Evolutionary conservation across 345 rosid species (phyloP), one percentile per base, ranked within the genome.

Genomic region (Dipteronia dyeriana): DNA sequence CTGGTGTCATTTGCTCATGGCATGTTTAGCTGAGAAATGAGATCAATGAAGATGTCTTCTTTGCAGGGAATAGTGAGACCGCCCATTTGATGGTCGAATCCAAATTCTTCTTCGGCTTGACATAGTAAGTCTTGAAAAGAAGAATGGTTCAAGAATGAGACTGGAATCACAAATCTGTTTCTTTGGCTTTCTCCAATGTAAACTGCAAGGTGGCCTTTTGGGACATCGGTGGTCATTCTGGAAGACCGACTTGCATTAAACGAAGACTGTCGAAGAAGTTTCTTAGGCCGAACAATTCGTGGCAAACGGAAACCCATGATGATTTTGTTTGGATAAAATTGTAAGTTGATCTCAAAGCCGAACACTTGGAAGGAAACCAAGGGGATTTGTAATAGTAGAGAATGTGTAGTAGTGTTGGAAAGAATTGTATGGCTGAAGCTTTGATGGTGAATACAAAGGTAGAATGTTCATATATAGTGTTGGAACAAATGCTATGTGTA

Each of bases 151-250:
- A 86, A 66, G 75, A 63, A 79, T 11, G 84, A 76, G 7, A 81
- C 14, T 1, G 85, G 87, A n/a, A 87, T 73, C 26, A 76, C 78
- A 22, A 78, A 87, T 81, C 86, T 76, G 79, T 79, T 83, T 76
- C 70, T 81, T 41, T 79, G 45, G 9, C 19, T 69, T 34, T 86
- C 87, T 76, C 89, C 86, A 17, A 82, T 82, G 68, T 85, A 82
- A 45, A 85, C 84, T 8, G 80, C 79, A 65, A 82, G 38, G 45
- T 78, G 75, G 10, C 88, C 90, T 75, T 84, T 90, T 0, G 83
- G 91, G 0, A 84, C 72, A 19, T 66, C 38, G 1, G 49, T 2
- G 43, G 75, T 16, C 0, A 25, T 61, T 20, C 41, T 22, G 34
- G 49, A 11, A 11, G 29, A 56, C 14, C 71, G 66, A n/a, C 14